Conservation (phyloP, 352 stramenopile genomes). For the Phytophthora hybrid region DNA sequence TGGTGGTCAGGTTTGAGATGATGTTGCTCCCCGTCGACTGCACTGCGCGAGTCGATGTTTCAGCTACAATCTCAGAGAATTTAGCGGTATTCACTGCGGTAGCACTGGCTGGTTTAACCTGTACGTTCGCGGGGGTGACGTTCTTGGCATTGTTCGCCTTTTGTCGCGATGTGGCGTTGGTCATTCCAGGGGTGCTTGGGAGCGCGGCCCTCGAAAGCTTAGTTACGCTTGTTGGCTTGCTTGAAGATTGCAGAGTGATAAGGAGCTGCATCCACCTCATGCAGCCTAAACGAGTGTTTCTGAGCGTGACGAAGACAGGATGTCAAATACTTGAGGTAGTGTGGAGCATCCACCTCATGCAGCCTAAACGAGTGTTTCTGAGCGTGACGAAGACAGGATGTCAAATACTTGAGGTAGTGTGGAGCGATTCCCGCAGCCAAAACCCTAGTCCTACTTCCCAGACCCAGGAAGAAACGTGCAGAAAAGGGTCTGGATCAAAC, state of each 20-base stretch:
- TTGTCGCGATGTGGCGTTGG: conserved; percentile 12
- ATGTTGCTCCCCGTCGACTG: conserved; percentile 11
- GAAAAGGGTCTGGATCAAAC: no score
- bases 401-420: no score
- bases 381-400: background rate
- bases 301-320: no score
- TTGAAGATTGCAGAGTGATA: background rate
- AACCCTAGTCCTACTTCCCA: no score
- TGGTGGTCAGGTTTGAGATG: conserved; percentile 7
- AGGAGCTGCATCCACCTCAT: background rate
- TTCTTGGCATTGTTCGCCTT: conserved; percentile 16
- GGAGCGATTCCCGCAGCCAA: no score
- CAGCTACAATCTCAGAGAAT: background rate
- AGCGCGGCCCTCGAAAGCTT: background rate
- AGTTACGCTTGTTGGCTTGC: background rate
- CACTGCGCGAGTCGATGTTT: background rate
- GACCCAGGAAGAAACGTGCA: no score
- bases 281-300: no score
- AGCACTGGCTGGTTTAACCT: conserved; percentile 7
- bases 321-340: no score
- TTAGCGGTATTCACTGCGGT: conserved; percentile 3
- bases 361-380: no score
- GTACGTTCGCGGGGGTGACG: background rate
- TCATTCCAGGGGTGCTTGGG: conserved; percentile 6
- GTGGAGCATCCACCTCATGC: no score